Evolutionary conservation across 2,329 filamentous ascomycete species (phyloP), one percentile per base, ranked within the genome.

Genomic region (Alternaria arbusti): DNA sequence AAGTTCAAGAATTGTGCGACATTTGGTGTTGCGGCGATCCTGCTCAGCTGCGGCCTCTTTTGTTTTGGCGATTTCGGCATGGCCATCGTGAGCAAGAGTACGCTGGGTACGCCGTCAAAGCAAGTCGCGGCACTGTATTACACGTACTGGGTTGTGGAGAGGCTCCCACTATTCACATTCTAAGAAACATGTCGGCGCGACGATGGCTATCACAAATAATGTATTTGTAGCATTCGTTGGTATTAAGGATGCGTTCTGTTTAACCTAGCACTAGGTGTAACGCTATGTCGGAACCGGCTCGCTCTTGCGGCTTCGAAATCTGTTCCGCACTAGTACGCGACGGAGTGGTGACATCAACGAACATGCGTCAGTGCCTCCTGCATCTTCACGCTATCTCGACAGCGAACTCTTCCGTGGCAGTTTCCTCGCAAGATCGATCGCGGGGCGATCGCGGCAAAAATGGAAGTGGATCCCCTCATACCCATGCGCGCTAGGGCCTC

Each of bases 401-500:
- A 40, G 17, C 15, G 11, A 40, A 44, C n/a, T 10, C 28, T 23
- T 8, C 13, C 28, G n/a, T 52, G 25, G 45, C 32, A 17, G 22
- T 30, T 36, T 40, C 30, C 30, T 52, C 1, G 20, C 40, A 45
- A 54, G 49, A 59, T 52, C 23, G 60, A 62, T 57, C 45, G 49
- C 32, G 43, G 49, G 20, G 61, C 57, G 44, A 65, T 57, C 25
- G 61, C 47, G 71, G 65, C 63, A 63, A 61, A 46, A 54, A 67
- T 61, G 63, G 59, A 61, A 45, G 62, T 62, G 58, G 62, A 64
- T 51, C 52, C 59, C 52, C 52, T 66, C 64, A 61, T 59, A 44
- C 58, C 40, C 46, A 17, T 40, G 44, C 44, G 58, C 54, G 54
- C 63, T 67, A 70, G 63, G 70, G 68, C 70, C 74, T 74, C 67